A percentile compares a stretch with the other conserved stretches of the same genome.
Evolutionary conservation across 768 basidiomycete genomes (phyloP).

Genomic region (Fibroporia radiculosa): DNA sequence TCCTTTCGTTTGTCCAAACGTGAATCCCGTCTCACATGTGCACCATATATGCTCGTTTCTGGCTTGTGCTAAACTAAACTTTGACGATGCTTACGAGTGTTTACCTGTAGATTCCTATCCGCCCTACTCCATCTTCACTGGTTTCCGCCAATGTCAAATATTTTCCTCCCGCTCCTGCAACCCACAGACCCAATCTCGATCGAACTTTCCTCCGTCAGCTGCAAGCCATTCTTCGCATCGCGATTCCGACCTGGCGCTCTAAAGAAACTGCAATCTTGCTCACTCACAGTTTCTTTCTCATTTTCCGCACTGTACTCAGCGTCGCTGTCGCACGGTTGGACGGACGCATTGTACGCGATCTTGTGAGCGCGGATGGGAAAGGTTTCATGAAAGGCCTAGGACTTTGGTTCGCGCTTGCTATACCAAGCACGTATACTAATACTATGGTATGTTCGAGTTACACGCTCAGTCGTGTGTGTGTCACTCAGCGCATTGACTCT

Average conservation of each 20-base stretch:
- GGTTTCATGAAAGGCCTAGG: conserved; percentile 79
- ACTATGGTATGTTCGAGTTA: conserved; percentile 57
- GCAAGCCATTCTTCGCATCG: conserved; percentile 65
- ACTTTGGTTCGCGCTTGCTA: conserved; percentile 84
- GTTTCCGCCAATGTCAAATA: conserved; percentile 44
- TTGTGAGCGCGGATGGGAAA: conserved; percentile 79
- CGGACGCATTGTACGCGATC: conserved; percentile 80
- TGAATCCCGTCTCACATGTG: background rate
- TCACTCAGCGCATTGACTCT: background rate
- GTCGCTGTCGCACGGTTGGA: conserved; percentile 85
- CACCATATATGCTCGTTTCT: background rate
- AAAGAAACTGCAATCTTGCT: conserved; percentile 70
- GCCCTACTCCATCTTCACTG: conserved; percentile 40
- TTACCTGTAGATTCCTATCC: background rate
- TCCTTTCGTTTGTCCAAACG: background rate
- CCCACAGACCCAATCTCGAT: conserved; percentile 59
- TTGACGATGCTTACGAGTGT: conserved; percentile 7
- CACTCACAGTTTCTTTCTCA: conserved; percentile 78
- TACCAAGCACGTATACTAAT: conserved; percentile 94
- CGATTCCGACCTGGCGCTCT: conserved; percentile 52
- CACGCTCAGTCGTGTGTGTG: background rate
- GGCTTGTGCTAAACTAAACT: background rate
- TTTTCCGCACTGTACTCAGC: conserved; percentile 80
- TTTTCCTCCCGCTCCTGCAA: conserved; percentile 52
- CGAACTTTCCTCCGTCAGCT: conserved; percentile 65